Base-by-base conservation (phyloP, 306 rosid genomes). In the Cucumis melo region DNA sequence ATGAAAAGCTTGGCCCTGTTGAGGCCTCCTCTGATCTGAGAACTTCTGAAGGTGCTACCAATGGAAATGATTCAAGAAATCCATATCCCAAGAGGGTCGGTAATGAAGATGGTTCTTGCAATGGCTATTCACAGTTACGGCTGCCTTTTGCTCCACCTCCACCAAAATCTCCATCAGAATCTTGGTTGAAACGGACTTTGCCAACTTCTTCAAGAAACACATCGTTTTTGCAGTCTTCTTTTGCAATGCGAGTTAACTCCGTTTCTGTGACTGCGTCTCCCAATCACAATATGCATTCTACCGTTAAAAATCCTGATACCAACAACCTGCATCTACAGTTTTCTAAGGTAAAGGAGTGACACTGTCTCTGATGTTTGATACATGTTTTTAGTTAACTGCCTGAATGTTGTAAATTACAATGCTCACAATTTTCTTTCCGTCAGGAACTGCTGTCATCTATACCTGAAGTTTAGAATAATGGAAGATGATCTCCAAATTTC, bases 131-230 rank as follows among this genome's bases (percentile, higher is more conserved):
- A 51, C 84, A 48, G 72, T 60, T 78, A 46, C 82, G 64, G 73
- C 79, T 78, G 81, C 85, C 86, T 67, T 89, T 87, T 57, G 81
- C 82, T 39, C 90, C 87, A 23, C 96, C 94, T 54, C 80, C 85
- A 61, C 93, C 96, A 50, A 87, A 94, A 84, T 89, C 96, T 65
- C 99, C 99, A 10, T 90, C 96, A 38, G 97, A 94, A 70, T 94
- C 99, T 56, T 94, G 99, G 99, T 89, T 94, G 68, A 87, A 87
- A 80, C 93, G 89, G 17, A 84, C 93, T 44, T 84, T 94, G 78
- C 93, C 94, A 2, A 66, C 85, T 61, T 78, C 91, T 81, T 80
- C 89, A 16, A 88, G 73, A 74, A 84, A 86, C 71, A 24, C 73
- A 4, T 80, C 70, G 5, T 66, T 80, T 74, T 83, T 90, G 50